A percentile compares a stretch with the other conserved stretches of the same genome.
These are phyloP conservation scores for Rhynchospora tenuis DNA, from an alignment of 176 grass and related monocot species.

Conservation along the genomic window DNA sequence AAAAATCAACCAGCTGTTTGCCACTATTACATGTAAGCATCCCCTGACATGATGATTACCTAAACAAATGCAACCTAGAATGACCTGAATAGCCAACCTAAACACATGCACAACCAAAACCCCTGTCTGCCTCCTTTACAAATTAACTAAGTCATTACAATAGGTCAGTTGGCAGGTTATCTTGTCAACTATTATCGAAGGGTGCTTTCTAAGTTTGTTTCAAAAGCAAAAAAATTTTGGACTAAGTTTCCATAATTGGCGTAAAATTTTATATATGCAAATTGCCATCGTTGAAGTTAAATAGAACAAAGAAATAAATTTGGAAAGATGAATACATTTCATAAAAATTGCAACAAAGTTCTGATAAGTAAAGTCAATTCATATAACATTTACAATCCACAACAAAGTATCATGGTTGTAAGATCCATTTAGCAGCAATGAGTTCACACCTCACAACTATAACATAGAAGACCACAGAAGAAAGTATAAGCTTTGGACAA, in stretches of 20 bases:
- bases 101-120: not conserved
- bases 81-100: not conserved
- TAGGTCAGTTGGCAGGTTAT: not conserved
- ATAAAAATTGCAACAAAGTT: not conserved
- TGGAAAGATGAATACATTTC: not conserved
- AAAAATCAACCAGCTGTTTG: not conserved
- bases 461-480: not conserved
- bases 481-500: not conserved
- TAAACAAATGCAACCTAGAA: not conserved
- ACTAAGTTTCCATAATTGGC: not conserved
- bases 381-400: not conserved
- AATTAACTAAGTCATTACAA: not conserved
- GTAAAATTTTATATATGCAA: not conserved
- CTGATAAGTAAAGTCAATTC: not conserved
- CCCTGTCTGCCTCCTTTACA: not conserved
- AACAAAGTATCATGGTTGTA: not conserved
- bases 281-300: not conserved
- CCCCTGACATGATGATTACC: not conserved
- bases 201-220: not conserved
- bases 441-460: not conserved
- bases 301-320: not conserved
- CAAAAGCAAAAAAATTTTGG: not conserved
- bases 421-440: not conserved
- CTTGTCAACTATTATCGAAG: not conserved
- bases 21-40: not conserved